A percentile compares a stretch with the other conserved stretches of the same genome.
Evolutionary conservation across 2,329 filamentous ascomycete genomes (phyloP).

Genomic region (Colletotrichum tamarilloi): DNA sequence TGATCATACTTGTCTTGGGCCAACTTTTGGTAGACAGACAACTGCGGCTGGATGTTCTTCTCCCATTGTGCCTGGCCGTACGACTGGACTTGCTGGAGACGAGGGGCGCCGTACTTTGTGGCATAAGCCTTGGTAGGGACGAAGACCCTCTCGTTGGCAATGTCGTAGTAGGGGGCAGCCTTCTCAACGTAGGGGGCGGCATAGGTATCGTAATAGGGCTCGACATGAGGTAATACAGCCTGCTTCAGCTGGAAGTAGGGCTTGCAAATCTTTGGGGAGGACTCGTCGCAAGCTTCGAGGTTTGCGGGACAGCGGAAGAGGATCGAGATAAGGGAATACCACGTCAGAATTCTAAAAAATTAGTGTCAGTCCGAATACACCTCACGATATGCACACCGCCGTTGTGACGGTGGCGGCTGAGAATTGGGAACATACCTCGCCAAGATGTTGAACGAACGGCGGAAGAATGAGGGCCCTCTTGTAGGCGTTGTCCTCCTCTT

Average conservation of each 20-base stretch:
- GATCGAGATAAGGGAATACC: slow-evolving; percentile 86
- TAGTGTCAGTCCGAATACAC: neutral
- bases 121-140: slow-evolving; percentile 75
- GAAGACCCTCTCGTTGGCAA: slow-evolving; percentile 72
- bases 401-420: slow-evolving; percentile 8
- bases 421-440: slow-evolving; percentile 55
- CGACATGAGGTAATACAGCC: slow-evolving; percentile 76
- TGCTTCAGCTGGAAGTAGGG: slow-evolving; percentile 79
- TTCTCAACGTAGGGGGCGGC: slow-evolving; percentile 84
- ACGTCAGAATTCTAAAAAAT: slow-evolving; percentile 75
- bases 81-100: slow-evolving; percentile 73
- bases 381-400: neutral
- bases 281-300: slow-evolving; percentile 72
- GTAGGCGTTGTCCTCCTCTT: slow-evolving; percentile 43
- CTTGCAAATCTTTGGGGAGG: slow-evolving; percentile 83
- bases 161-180: slow-evolving; percentile 79
- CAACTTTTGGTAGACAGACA: slow-evolving; percentile 72
- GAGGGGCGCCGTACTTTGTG: slow-evolving; percentile 80
- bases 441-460: slow-evolving; percentile 58
- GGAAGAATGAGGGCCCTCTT: slow-evolving; percentile 45
- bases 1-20: slow-evolving; percentile 76
- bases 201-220: slow-evolving; percentile 88
- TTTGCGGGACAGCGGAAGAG: slow-evolving; percentile 84
- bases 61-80: slow-evolving; percentile 81
- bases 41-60: slow-evolving; percentile 78